Conservation (phyloP, 495 filamentous ascomycete genomes). For the Astrocystis sublimbata region DNA sequence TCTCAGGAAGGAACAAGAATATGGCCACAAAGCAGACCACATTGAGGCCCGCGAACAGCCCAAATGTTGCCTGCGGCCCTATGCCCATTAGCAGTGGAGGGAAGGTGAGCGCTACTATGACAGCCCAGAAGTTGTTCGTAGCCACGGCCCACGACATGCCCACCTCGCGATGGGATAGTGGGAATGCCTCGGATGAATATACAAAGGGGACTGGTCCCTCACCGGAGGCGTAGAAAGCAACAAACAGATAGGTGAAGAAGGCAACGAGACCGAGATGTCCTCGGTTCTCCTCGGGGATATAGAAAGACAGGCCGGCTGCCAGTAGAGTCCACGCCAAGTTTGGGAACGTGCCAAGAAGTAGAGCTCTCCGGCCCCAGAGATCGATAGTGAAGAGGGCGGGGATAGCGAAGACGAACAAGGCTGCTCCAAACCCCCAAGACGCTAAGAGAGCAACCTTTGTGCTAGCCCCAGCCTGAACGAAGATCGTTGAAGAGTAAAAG, state of each 20-base stretch:
- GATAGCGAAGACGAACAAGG: constrained; percentile 84
- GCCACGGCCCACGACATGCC: constrained; percentile 76
- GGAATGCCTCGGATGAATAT: constrained; percentile 78
- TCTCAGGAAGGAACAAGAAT: constrained; percentile 68
- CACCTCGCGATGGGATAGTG: constrained; percentile 70
- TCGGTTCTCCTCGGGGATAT: constrained; percentile 57
- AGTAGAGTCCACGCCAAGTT: constrained; percentile 81
- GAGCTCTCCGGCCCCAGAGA: constrained; percentile 74
- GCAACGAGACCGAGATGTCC: constrained; percentile 53
- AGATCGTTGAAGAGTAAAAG: constrained; percentile 82
- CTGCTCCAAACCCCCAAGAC: constrained; percentile 75
- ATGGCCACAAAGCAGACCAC: constrained; percentile 63
- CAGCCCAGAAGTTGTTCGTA: constrained; percentile 66
- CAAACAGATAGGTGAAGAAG: constrained; percentile 71
- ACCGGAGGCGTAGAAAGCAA: constrained; percentile 73
- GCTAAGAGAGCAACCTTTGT: constrained; percentile 63
- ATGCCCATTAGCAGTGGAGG: constrained; percentile 59
- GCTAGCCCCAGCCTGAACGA: constrained; percentile 60
- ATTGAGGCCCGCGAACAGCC: constrained; percentile 64
- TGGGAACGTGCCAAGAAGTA: constrained; percentile 83
- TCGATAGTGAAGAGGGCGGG: constrained; percentile 85
- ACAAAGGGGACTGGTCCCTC: constrained; percentile 84
- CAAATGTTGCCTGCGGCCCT: constrained; percentile 56
- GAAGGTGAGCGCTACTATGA: constrained; percentile 64
- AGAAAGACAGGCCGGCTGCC: constrained; percentile 69